Evolutionary conservation across 2,329 filamentous ascomycete genomes (phyloP).

Genomic region (Talaromyces sp.): DNA sequence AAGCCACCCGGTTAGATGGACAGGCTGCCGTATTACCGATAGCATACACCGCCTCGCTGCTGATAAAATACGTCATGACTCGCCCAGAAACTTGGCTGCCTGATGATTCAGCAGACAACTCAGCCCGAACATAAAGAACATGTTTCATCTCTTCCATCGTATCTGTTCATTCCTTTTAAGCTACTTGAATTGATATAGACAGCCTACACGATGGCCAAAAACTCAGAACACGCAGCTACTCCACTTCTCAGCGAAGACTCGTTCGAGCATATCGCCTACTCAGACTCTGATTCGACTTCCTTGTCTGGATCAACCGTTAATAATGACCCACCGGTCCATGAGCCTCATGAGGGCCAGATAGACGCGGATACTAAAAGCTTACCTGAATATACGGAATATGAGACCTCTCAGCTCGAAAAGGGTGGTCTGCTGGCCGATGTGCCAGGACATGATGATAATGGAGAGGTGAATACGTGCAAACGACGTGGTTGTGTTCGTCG

Average conservation of each 20-base stretch:
- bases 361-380: constrained; percentile 3
- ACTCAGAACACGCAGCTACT: background rate
- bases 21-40: background rate
- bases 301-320: constrained; percentile 2
- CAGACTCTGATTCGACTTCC: constrained; percentile 1
- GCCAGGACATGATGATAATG: background rate
- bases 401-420: background rate
- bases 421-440: background rate
- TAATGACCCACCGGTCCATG: background rate
- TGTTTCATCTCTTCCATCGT: too few species aligned
- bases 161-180: too few species aligned
- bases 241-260: constrained; percentile 7
- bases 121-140: background rate
- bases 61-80: background rate
- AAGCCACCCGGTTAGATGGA: too few species aligned
- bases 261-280: background rate
- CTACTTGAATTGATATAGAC: background rate
- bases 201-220: background rate
- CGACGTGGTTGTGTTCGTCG: constrained; percentile 5
- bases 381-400: constrained; percentile 4
- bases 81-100: background rate
- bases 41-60: background rate
- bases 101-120: background rate
- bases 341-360: background rate
- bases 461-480: background rate